Percentiles rank a stretch among this genome's conserved stretches.
phyloP scores from a whole-genome alignment of 2,329 filamentous ascomycete genomes.

The Claviceps pazoutovae region DNA sequence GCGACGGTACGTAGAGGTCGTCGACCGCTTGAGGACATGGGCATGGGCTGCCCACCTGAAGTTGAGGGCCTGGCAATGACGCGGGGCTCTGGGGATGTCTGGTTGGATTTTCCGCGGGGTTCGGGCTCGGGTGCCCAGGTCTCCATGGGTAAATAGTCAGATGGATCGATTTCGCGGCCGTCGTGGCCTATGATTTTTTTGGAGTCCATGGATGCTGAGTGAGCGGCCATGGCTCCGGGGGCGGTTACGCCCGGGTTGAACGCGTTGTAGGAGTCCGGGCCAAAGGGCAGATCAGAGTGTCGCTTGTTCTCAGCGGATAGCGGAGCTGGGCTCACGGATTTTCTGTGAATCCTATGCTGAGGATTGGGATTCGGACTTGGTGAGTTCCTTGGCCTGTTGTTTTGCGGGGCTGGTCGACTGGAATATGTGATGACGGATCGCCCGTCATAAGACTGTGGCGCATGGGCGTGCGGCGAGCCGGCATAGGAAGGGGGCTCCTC shows the following conservation, averaged over 20 bases:
- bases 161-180: conserved; percentile 65
- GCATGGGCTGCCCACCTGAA: conserved; percentile 38
- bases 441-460: conserved; percentile 30
- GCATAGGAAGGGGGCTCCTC: conserved; percentile 17
- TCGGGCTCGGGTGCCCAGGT: conserved; percentile 68
- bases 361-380: conserved; percentile 28
- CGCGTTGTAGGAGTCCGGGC: conserved; percentile 61
- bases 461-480: conserved; percentile 18
- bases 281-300: conserved; percentile 52
- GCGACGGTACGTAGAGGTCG: conserved; percentile 36
- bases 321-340: conserved; percentile 62
- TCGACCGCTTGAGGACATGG: conserved; percentile 35
- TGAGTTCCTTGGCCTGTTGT: conserved; percentile 15
- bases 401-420: conserved; percentile 16
- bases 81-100: conserved; percentile 17
- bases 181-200: conserved; percentile 63
- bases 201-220: conserved; percentile 31
- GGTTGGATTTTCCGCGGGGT: conserved; percentile 23
- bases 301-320: conserved; percentile 33
- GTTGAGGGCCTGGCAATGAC: conserved; percentile 34
- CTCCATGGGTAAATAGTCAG: conserved; percentile 64
- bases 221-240: conserved; percentile 16
- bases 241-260: conserved; percentile 46
- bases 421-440: conserved; percentile 26
- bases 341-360: conserved; percentile 47